Conservation (phyloP, 352 stramenopile species). For the Phytophthora melonis region DNA sequence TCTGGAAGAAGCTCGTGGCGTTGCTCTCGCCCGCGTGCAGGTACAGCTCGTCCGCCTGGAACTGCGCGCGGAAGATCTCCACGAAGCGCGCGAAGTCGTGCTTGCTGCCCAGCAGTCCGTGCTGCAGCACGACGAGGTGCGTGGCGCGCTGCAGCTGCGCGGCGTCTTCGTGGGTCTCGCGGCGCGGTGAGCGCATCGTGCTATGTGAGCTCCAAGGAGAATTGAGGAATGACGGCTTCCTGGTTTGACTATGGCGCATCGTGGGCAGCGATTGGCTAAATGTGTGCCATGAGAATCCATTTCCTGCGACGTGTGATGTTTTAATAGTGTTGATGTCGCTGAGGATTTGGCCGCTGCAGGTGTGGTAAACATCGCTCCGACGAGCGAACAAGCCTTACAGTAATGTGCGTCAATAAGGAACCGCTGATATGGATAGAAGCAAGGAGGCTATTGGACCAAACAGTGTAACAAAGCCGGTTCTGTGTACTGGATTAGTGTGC, state of each 20-base stretch:
- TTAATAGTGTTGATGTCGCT: too few species aligned
- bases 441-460: too few species aligned
- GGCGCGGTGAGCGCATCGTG: slow-evolving; percentile 23
- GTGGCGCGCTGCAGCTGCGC: slow-evolving; percentile 33
- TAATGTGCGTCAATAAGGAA: too few species aligned
- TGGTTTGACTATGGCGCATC: slow-evolving; percentile 24
- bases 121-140: slow-evolving; percentile 79
- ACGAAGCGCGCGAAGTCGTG: slow-evolving; percentile 71
- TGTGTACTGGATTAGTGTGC: too few species aligned
- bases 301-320: slow-evolving; percentile 12
- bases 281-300: background rate
- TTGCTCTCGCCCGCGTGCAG: slow-evolving; percentile 63
- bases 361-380: background rate
- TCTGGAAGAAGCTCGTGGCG: slow-evolving; percentile 69
- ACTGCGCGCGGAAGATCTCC: slow-evolving; percentile 58
- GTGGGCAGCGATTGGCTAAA: background rate
- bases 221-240: slow-evolving; percentile 30
- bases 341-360: too few species aligned
- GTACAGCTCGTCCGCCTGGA: slow-evolving; percentile 57
- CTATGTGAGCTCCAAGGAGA: background rate
- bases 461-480: too few species aligned
- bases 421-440: too few species aligned
- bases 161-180: slow-evolving; percentile 9
- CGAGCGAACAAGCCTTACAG: too few species aligned
- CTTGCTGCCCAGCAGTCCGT: slow-evolving; percentile 75